Conservation (phyloP, 345 rosid genomes). For the Lepidium didymum region DNA sequence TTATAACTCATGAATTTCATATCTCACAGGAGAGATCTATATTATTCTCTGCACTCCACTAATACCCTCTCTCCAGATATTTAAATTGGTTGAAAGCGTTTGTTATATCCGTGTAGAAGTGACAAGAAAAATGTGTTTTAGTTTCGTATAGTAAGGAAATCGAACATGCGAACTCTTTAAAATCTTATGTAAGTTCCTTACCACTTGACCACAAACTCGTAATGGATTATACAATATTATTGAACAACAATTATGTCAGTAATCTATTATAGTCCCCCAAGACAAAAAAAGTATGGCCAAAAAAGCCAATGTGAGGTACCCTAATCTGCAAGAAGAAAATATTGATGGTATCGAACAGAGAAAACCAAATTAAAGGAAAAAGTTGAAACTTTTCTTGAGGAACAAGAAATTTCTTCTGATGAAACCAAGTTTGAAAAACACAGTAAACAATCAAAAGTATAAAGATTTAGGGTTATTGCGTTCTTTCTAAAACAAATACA, state of each 20-base stretch:
- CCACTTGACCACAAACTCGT: no score
- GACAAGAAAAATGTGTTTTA: no score
- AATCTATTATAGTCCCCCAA: background rate
- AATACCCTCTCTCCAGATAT: no score
- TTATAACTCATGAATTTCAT: no score
- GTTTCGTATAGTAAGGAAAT: no score
- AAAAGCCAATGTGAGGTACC: background rate
- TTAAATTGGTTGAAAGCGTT: no score
- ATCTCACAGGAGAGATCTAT: no score
- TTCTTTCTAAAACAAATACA: conserved; percentile 64
- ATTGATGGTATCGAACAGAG: background rate
- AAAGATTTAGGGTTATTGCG: conserved; percentile 26
- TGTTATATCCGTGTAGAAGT: no score
- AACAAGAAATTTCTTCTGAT: conserved; percentile 2
- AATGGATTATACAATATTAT: no score
- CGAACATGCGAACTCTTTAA: no score
- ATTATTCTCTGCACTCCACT: no score
- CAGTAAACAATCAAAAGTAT: background rate
- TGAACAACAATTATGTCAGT: background rate
- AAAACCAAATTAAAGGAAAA: background rate
- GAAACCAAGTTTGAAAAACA: background rate
- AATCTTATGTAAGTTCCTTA: no score
- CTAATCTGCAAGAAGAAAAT: background rate
- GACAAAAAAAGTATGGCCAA: background rate
- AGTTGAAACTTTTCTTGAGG: background rate